Conservation (phyloP, 371 early-diverging fungal species). For the Funneliformis caledonium region DNA sequence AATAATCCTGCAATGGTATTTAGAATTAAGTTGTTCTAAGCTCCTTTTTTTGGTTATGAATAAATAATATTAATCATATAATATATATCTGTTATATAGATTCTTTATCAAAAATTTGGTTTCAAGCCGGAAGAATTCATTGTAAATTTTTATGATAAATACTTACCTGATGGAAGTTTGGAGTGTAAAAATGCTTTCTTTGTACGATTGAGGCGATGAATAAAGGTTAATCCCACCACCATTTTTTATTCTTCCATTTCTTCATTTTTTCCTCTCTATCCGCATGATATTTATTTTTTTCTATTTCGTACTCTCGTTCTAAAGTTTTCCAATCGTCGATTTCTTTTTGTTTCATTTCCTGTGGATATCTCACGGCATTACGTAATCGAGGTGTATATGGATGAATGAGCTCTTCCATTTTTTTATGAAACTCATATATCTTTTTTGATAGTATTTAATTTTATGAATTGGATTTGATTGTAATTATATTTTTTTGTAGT, state of each 20-base stretch:
- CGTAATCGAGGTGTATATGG: not conserved
- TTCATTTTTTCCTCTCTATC: not conserved
- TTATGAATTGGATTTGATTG: not conserved
- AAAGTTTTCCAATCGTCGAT: not conserved
- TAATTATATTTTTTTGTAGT: not conserved
- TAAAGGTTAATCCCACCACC: not conserved
- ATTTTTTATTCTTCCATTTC: not conserved
- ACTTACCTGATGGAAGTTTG: slow-evolving; percentile 76
- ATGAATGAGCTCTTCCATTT: slow-evolving; percentile 10
- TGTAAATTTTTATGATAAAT: slow-evolving; percentile 90
- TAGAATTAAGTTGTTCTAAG: not conserved
- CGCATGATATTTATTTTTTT: not conserved
- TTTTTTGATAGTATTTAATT: not conserved
- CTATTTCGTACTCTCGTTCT: not conserved
- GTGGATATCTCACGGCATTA: not conserved
- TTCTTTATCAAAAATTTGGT: slow-evolving; percentile 92
- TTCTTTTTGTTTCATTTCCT: not conserved
- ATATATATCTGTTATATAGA: slow-evolving; percentile 48
- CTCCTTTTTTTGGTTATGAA: not conserved
- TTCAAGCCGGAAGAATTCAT: slow-evolving; percentile 94
- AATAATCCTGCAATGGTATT: slow-evolving; percentile 92
- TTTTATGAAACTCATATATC: slow-evolving; percentile 21
- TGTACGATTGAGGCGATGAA: slow-evolving; percentile 73
- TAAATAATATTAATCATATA: not conserved
- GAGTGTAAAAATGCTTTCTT: slow-evolving; percentile 91